Evolutionary conservation across 2,329 filamentous ascomycete species (phyloP).

Genomic region (Trichophyton equinum): DNA sequence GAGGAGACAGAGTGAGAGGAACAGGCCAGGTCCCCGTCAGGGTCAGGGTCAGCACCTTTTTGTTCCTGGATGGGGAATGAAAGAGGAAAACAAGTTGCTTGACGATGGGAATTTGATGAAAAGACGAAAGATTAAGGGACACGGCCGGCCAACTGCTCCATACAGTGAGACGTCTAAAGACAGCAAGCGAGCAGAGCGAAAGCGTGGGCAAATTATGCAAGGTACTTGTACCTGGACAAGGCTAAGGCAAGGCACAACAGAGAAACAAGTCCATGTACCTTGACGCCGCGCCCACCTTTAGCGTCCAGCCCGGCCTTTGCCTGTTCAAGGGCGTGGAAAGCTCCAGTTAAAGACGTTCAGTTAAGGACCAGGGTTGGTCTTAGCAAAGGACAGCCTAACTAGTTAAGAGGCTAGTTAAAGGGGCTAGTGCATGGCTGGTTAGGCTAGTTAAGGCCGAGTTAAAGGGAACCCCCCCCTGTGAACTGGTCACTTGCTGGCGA

Average conservation of each 20-base stretch:
- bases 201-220: not conserved
- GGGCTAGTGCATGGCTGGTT: too few relatives aligned
- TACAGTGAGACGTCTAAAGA: not conserved
- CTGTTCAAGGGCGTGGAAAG: too few relatives aligned
- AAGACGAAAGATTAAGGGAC: not conserved
- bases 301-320: not conserved
- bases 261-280: not conserved
- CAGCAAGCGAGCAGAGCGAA: not conserved
- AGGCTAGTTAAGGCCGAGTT: not conserved
- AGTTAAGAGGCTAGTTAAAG: not conserved
- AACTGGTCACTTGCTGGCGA: not conserved
- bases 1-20: not conserved
- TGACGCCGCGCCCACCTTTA: not conserved
- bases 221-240: not conserved
- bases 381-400: not conserved
- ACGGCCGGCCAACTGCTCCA: not conserved
- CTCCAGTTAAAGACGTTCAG: not conserved
- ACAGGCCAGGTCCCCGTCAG: not conserved
- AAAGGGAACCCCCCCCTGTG: not conserved
- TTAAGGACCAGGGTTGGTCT: not conserved
- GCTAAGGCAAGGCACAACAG: not conserved
- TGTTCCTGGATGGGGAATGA: not conserved
- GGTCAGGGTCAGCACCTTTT: not conserved
- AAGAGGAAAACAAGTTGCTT: not conserved
- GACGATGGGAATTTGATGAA: not conserved